Base-by-base conservation (phyloP, 2,329 filamentous ascomycete genomes). In the Acrocalymma vagum region DNA sequence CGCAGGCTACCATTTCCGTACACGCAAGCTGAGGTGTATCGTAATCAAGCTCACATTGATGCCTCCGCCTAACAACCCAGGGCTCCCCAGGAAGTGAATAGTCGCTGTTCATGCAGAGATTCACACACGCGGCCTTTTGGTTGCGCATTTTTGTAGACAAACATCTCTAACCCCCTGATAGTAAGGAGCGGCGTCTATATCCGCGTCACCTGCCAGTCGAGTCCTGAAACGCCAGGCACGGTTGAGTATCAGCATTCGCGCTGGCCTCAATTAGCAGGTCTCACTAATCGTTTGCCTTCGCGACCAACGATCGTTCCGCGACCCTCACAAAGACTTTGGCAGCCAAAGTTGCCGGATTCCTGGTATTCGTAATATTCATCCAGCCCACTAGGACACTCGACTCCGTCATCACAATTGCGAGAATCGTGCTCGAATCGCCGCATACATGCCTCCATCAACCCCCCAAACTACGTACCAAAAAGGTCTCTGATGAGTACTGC, bases 391-490 rank as follows among this genome's bases (percentile, higher is more conserved):
- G 55, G 23, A 46, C 43, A 58, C 76, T 75, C 13, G 29, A 72
- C 8, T 66, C 76, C 0, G 73, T 75, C 34, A 78, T 69, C 1
- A 74, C 71, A 9, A 81, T 77, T 9, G 72, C 76, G 0, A 78
- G 77, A 17, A 81, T 69, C n/a, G 71, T 70, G 6, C 77, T 72
- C 71, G 64, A 2, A 78, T 69, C 2, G 78, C 77, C 3, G 75
- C 70, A 42, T 78, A 79, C 16, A 75, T 73, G 9, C 75, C 75
- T 2, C 76, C 77, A n/a, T n/a, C n/a, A n/a, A n/a, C n/a, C n/a
- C n/a, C n/a, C n/a, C n/a, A n/a, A n/a, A n/a, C n/a, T n/a, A n/a
- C n/a, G n/a, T n/a, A n/a, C n/a, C n/a, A n/a, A n/a, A n/a, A n/a
- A n/a, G n/a, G n/a, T n/a, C n/a, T n/a, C n/a, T n/a, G n/a, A n/a